Percentiles rank a stretch among this genome's conserved stretches.
Evolutionary conservation across 192 early-diverging fungal genomes (phyloP).

Genomic region (Chytriomyces sp.): DNA sequence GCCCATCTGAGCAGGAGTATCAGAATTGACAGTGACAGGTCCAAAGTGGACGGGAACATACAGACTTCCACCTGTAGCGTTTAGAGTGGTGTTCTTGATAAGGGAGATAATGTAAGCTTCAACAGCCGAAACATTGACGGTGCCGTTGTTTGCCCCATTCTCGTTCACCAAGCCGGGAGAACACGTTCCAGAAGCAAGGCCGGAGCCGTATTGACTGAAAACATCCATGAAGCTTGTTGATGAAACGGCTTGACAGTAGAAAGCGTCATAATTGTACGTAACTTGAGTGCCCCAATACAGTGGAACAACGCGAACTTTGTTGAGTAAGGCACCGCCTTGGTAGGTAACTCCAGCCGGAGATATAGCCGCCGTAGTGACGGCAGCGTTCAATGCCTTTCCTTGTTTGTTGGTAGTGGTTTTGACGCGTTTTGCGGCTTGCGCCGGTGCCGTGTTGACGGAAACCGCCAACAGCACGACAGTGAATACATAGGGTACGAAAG

Average conservation of each 20-base stretch:
- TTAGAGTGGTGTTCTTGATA: not conserved
- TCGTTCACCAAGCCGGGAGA: not conserved
- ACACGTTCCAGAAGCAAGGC: not conserved
- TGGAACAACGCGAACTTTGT: not conserved
- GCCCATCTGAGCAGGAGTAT: not conserved
- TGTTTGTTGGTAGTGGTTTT: too few relatives aligned
- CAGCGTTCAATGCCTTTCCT: too few relatives aligned
- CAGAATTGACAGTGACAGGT: not conserved
- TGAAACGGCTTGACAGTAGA: not conserved
- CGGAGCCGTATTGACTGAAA: not conserved
- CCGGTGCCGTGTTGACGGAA: too few relatives aligned
- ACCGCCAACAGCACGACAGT: too few relatives aligned
- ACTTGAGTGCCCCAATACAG: not conserved
- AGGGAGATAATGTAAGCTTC: not conserved
- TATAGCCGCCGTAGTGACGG: too few relatives aligned
- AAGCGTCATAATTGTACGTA: too few relatives aligned
- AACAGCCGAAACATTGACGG: not conserved
- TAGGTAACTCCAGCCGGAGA: too few relatives aligned
- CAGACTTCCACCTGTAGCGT: not conserved
- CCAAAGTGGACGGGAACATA: conserved; percentile 1
- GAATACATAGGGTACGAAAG: too few relatives aligned
- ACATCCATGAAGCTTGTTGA: not conserved
- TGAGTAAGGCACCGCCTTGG: not conserved
- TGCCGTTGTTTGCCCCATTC: not conserved
- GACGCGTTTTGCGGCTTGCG: too few relatives aligned